phyloP scores from a whole-genome alignment of 768 basidiomycete species.

The Collybiopsis luxurians region DNA sequence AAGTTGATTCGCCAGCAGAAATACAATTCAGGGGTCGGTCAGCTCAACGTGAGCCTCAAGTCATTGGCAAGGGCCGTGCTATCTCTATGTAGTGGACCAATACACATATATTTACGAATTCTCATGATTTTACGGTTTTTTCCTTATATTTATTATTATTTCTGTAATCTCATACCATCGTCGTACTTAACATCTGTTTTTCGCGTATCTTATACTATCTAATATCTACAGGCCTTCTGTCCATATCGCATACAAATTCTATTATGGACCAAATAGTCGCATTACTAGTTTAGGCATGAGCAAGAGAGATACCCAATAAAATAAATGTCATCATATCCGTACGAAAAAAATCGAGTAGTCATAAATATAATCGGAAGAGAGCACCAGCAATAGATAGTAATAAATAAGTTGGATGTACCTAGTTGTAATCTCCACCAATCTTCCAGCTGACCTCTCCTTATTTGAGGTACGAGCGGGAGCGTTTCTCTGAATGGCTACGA shows the following conservation, averaged over 20 bases:
- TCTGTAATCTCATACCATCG: too few species aligned
- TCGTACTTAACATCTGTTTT: too few species aligned
- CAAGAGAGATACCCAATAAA: too few species aligned
- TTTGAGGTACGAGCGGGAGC: conserved; percentile 24
- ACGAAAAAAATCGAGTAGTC: too few species aligned
- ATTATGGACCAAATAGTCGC: not conserved
- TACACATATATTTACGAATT: not conserved
- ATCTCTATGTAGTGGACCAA: conserved; percentile 65
- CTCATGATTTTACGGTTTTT: conserved; percentile 1
- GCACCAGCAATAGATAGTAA: not conserved
- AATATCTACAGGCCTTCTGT: too few species aligned
- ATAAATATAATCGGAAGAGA: too few species aligned
- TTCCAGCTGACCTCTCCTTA: not conserved
- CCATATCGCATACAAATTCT: too few species aligned
- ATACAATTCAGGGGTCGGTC: conserved; percentile 56
- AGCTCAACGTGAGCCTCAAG: conserved; percentile 57
- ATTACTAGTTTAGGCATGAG: too few species aligned
- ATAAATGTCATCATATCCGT: too few species aligned
- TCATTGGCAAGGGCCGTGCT: conserved; percentile 70
- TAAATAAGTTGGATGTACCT: not conserved
- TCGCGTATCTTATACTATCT: too few species aligned
- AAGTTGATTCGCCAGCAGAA: conserved; percentile 45
- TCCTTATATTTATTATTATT: not conserved
- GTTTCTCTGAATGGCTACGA: conserved; percentile 28
- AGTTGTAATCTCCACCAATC: not conserved